Evolutionary conservation across 2,329 filamentous ascomycete species (phyloP).

Genomic region (Dactylonectria estremocensis): DNA sequence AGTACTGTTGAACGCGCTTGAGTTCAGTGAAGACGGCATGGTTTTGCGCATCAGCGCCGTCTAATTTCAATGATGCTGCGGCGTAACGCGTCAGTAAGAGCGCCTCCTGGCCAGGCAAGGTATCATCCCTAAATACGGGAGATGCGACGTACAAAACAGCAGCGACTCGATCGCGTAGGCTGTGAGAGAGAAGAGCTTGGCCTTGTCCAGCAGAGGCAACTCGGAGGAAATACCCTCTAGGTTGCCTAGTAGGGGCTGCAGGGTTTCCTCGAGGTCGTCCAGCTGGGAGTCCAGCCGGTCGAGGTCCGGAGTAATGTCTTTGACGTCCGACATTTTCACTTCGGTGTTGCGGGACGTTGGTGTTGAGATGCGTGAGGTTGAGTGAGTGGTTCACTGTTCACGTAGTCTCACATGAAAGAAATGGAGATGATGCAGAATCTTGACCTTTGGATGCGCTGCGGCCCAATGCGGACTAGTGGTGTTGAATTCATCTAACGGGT

Average conservation of each 20-base stretch:
- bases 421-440: conserved; percentile 36
- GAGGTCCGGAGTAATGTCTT: conserved; percentile 76
- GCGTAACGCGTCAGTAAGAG: neutral
- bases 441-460: conserved; percentile 20
- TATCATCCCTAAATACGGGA: neutral
- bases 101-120: neutral
- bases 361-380: conserved; percentile 26
- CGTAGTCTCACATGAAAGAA: conserved; percentile 41
- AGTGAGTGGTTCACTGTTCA: conserved; percentile 24
- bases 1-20: conserved; percentile 89
- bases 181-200: conserved; percentile 90
- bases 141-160: conserved; percentile 78
- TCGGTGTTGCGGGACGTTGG: neutral
- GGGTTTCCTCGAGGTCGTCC: conserved; percentile 81
- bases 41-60: conserved; percentile 84
- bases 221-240: conserved; percentile 80
- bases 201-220: conserved; percentile 92
- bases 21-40: conserved; percentile 91
- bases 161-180: conserved; percentile 93
- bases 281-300: conserved; percentile 84
- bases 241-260: conserved; percentile 80
- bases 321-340: conserved; percentile 58
- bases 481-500: conserved; percentile 25
- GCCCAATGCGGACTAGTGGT: conserved; percentile 36
- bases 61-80: conserved; percentile 80